Evolutionary conservation across 2,329 filamentous ascomycete genomes (phyloP), one percentile per base, ranked within the genome.

Genomic region (Metarhizium robertsii): DNA sequence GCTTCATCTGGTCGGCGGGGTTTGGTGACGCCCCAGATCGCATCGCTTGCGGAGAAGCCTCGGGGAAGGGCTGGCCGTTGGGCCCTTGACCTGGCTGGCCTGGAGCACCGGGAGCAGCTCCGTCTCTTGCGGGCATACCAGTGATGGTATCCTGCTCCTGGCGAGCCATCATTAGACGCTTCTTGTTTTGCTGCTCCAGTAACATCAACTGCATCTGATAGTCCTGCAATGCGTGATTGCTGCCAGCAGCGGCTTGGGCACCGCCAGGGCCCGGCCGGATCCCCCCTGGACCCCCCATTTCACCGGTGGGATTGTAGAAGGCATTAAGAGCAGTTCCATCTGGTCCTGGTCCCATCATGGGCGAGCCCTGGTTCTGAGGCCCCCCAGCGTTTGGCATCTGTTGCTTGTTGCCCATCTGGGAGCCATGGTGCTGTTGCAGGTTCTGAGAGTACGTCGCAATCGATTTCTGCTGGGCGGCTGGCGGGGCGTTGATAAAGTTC

Each of bases 191-290:
- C 71, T 92, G 88, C 71, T 92, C 88, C 16, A 92, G 79, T 52
- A 92, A 73, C 88, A 92, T 92, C 67, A 92, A 73, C 69, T 92
- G 88, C 88, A 92, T 92, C 73, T 92, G 88, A 65, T 92, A 92
- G 69, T 94, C 88, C 70, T 92, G 88, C 49, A 92, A 77, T 25
- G 88, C 88, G 68, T 92, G 88, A 67, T 90, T 92, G 70, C 86
- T 87, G 38, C 70, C 70, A 14, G 69, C 78, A 59, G 71, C 76
- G 16, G 71, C 72, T 60, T 77, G 77, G 38, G 70, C 71, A 56
- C 71, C 75, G 43, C 73, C 76, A 32, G 76, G 73, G 45, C 73
- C 78, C 38, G 73, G 71, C 55, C 86, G 79, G 75, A 90, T 86
- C 54, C 74, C 79, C 47, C 72, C 77, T 29, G 79, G 77, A 50